phyloP scores from a whole-genome alignment of 2,329 filamentous ascomycete genomes.

The Pyrenophora seminiperda region DNA sequence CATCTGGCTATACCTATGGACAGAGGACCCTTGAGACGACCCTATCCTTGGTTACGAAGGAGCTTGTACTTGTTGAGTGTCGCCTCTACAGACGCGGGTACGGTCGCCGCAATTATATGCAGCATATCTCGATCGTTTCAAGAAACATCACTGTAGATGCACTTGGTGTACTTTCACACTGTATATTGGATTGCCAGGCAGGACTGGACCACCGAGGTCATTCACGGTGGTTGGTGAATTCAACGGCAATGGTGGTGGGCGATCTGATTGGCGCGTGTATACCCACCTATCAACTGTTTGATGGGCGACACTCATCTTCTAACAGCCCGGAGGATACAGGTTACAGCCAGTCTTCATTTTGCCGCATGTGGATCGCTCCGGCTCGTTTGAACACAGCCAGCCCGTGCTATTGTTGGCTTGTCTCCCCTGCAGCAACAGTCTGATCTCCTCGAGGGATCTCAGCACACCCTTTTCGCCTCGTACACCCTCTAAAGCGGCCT shows the following conservation, averaged over 20 bases:
- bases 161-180: too few species aligned
- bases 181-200: too few species aligned
- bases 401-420: not conserved
- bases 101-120: too few species aligned
- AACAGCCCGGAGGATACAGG: not conserved
- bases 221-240: not conserved
- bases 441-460: not conserved
- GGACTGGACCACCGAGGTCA: too few species aligned
- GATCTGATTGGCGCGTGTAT: not conserved
- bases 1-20: not conserved
- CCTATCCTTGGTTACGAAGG: not conserved
- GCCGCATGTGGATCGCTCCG: not conserved
- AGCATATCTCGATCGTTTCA: too few species aligned
- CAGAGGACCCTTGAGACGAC: not conserved
- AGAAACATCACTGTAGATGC: too few species aligned
- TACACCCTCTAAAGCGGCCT: not conserved
- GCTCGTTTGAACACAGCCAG: not conserved
- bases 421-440: not conserved
- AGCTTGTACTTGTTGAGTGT: not conserved
- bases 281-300: conserved; percentile 3
- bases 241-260: not conserved
- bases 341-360: not conserved
- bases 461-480: not conserved
- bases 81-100: too few species aligned
- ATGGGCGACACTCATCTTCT: not conserved